Percentiles rank a stretch among this genome's conserved stretches.
Conservation (phyloP, 139 green algal genomes). For the Chlamydomonas sp. region DNA sequence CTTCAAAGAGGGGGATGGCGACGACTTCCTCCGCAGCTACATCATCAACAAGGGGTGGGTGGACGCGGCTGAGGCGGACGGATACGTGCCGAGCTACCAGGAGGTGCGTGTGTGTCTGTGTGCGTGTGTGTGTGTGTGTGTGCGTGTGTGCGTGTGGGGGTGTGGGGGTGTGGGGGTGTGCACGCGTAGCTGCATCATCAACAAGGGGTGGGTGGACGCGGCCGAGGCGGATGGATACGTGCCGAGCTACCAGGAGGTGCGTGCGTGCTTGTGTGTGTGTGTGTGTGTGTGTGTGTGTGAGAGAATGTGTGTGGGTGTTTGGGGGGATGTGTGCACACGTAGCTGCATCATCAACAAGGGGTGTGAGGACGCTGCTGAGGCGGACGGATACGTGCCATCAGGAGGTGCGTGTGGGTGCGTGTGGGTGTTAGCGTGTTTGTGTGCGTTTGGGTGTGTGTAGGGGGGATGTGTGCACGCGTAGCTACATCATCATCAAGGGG, state of each 20-base stretch:
- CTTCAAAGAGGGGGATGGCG: constrained; percentile 28
- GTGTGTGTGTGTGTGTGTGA: not conserved
- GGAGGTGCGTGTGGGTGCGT: constrained; percentile 35
- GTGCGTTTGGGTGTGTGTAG: constrained; percentile 13
- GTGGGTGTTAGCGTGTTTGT: not conserved
- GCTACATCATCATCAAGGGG: constrained; percentile 69
- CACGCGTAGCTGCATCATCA: constrained; percentile 75
- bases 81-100: constrained; percentile 36
- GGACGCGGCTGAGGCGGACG: constrained; percentile 23
- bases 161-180: constrained; percentile 63
- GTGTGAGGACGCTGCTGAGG: constrained; percentile 29
- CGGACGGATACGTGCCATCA: constrained; percentile 37
- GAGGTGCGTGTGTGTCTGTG: constrained; percentile 35
- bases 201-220: constrained; percentile 47
- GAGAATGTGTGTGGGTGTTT: too few relatives aligned
- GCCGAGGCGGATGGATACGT: constrained; percentile 26
- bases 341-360: constrained; percentile 71
- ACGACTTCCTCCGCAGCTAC: constrained; percentile 80
- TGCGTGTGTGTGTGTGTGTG: not conserved
- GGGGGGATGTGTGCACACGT: constrained; percentile 73
- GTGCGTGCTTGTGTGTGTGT: constrained; percentile 6
- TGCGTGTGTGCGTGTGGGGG: too few relatives aligned
- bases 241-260: constrained; percentile 40
- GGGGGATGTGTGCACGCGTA: constrained; percentile 73
- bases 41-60: constrained; percentile 61